Conservation (phyloP, 352 stramenopile genomes). For the Elongisporangium undulatum region DNA sequence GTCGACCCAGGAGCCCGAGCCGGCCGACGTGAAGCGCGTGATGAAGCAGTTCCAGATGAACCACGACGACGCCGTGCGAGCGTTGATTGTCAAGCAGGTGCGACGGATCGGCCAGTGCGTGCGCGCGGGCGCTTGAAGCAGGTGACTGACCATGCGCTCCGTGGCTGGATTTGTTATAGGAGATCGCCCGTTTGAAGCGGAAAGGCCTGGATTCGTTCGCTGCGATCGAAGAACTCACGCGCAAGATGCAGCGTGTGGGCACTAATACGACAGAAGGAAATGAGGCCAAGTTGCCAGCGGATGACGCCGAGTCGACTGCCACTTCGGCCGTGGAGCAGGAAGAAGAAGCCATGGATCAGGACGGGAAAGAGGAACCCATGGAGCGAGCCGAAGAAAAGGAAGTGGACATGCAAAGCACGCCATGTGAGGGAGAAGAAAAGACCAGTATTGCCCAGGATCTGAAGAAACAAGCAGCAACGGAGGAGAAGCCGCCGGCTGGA, state of each 20-base stretch:
- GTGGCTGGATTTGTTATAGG: conserved; percentile 29
- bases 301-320: not conserved
- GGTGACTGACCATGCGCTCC: not conserved
- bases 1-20: conserved; percentile 51
- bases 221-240: conserved; percentile 79
- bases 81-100: conserved; percentile 82
- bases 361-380: not conserved
- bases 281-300: not conserved
- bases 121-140: not conserved
- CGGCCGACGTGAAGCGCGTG: conserved; percentile 60
- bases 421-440: not conserved
- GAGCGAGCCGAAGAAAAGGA: not conserved
- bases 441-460: not conserved
- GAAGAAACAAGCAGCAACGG: not conserved
- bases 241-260: conserved; percentile 68
- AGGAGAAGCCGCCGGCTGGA: not conserved
- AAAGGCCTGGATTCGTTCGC: conserved; percentile 78
- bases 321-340: not conserved
- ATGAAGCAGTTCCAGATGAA: conserved; percentile 88
- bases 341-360: not conserved
- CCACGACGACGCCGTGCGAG: conserved; percentile 77
- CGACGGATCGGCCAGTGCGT: not conserved
- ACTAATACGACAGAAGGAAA: not conserved
- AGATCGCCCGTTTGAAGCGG: conserved; percentile 70
- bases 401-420: not conserved